Conservation (phyloP, 306 rosid genomes). For the Citrullus mucosospermus region DNA sequence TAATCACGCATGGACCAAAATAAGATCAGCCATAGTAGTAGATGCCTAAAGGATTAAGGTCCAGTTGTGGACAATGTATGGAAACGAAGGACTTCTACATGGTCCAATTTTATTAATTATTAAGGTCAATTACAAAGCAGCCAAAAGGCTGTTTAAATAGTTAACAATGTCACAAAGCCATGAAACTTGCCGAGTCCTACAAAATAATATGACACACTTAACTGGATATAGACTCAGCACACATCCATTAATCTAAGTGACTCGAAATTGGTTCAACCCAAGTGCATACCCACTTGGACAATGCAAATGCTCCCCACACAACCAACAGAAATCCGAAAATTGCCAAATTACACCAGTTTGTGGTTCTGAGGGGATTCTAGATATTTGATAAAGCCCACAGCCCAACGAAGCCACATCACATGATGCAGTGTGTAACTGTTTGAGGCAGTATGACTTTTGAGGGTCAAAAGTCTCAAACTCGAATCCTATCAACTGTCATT, state of each 20-base stretch:
- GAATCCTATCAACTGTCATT: not conserved
- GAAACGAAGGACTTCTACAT: not conserved
- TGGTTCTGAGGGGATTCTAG: not conserved
- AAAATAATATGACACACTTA: too few relatives aligned
- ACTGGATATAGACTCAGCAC: not conserved
- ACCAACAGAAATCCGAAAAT: not conserved
- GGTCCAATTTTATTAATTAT: not conserved
- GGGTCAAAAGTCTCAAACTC: not conserved
- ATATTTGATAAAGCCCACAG: not conserved
- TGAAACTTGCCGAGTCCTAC: not conserved
- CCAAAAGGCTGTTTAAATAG: not conserved
- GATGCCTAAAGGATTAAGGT: not conserved
- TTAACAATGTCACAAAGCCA: not conserved
- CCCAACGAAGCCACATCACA: not conserved
- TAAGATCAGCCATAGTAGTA: not conserved
- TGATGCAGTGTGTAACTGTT: not conserved
- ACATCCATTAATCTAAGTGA: not conserved
- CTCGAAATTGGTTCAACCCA: not conserved
- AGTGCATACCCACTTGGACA: not conserved
- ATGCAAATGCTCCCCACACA: not conserved
- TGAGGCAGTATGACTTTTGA: not conserved
- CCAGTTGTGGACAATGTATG: not conserved
- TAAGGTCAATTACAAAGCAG: not conserved
- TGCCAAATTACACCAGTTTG: not conserved
- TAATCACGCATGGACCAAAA: not conserved